phyloP scores from a whole-genome alignment of 2,329 filamentous ascomycete species.

The Penicillium frequentans region DNA sequence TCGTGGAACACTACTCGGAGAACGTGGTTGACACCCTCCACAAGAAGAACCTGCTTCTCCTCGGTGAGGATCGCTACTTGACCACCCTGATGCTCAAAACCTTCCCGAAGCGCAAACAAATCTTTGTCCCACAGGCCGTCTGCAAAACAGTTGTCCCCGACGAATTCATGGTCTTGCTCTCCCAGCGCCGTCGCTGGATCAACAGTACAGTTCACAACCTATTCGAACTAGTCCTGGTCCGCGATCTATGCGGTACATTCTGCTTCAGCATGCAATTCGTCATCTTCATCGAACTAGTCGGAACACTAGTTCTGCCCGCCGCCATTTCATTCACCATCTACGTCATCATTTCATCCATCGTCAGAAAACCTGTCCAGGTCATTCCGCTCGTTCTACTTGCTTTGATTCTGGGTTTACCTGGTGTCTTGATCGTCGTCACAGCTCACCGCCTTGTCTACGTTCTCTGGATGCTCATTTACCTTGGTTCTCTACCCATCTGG shows the following conservation, averaged over 20 bases:
- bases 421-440: slow-evolving; percentile 86
- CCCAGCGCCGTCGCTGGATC: slow-evolving; percentile 96
- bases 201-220: slow-evolving; percentile 99
- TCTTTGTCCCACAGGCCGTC: slow-evolving; percentile 96
- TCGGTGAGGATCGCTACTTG: slow-evolving; percentile 92
- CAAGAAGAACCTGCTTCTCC: slow-evolving; percentile 90
- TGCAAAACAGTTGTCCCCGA: slow-evolving; percentile 98
- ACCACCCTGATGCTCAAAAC: slow-evolving; percentile 98
- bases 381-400: slow-evolving; percentile 88
- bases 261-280: slow-evolving; percentile 99
- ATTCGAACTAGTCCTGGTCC: slow-evolving; percentile 93
- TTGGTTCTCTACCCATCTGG: slow-evolving; percentile 91
- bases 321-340: slow-evolving; percentile 98
- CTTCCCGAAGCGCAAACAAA: slow-evolving; percentile 97
- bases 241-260: slow-evolving; percentile 96
- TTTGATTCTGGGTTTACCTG: slow-evolving; percentile 90
- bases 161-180: slow-evolving; percentile 85
- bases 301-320: slow-evolving; percentile 90
- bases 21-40: slow-evolving; percentile 98
- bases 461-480: slow-evolving; percentile 95
- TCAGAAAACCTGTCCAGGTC: slow-evolving; percentile 72
- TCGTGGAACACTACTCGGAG: slow-evolving; percentile 98
- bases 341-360: slow-evolving; percentile 84
- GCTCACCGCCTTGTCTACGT: slow-evolving; percentile 92
- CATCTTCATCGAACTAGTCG: slow-evolving; percentile 90